A percentile compares a stretch with the other conserved stretches of the same genome.
phyloP scores from a whole-genome alignment of 306 rosid genomes.

The Vigna hirtella region DNA sequence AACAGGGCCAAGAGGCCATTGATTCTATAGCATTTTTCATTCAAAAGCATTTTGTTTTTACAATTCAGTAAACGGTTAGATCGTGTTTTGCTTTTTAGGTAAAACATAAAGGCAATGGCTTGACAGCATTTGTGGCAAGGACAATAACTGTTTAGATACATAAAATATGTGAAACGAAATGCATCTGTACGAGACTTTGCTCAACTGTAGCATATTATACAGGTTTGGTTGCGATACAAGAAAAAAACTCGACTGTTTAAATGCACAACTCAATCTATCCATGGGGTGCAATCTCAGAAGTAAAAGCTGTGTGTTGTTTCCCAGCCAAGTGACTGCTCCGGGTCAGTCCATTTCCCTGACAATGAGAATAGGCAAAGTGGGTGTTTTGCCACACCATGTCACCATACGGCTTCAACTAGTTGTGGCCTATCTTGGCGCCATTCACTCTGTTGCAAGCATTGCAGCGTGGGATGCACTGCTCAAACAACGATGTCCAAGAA shows the following conservation, averaged over 20 bases:
- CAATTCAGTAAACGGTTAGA: background rate
- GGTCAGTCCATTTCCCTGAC: constrained; percentile 19
- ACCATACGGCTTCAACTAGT: constrained; percentile 32
- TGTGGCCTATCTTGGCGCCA: constrained; percentile 10
- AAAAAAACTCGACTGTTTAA: background rate
- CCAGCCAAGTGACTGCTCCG: background rate
- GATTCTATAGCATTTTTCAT: background rate
- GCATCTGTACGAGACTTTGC: constrained; percentile 7
- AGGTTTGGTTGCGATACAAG: background rate
- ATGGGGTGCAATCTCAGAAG: background rate
- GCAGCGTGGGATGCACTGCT: background rate
- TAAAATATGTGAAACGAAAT: background rate
- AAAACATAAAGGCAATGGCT: background rate
- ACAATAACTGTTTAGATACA: constrained; percentile 1
- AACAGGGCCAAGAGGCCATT: too few species aligned
- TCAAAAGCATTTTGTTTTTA: background rate
- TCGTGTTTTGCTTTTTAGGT: background rate
- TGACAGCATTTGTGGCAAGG: background rate
- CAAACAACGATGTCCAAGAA: constrained; percentile 32
- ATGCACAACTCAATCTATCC: constrained; percentile 5
- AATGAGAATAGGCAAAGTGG: constrained; percentile 10
- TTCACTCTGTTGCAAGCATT: constrained; percentile 32
- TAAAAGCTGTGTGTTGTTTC: constrained; percentile 20
- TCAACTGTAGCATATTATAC: constrained; percentile 6
- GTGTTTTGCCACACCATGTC: constrained; percentile 27